A percentile compares a stretch with the other conserved stretches of the same genome.
phyloP scores from a whole-genome alignment of 2,329 filamentous ascomycete genomes.

The Arthrinium phaeospermum region DNA sequence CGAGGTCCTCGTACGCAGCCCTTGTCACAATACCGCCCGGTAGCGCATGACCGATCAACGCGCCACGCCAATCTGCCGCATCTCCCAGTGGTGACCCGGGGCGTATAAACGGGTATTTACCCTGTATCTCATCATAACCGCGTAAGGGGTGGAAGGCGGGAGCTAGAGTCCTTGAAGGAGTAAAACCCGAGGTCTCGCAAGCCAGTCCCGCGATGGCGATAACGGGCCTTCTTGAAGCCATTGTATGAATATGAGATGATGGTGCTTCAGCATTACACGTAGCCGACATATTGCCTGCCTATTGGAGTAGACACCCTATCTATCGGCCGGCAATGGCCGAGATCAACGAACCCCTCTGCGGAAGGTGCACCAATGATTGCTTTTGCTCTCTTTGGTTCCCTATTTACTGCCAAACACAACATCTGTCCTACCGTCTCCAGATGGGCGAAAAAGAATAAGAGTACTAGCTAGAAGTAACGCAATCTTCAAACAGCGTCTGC shows the following conservation, averaged over 20 bases:
- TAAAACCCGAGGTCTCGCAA: constrained; percentile 60
- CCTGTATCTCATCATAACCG: constrained; percentile 47
- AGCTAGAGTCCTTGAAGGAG: constrained; percentile 53
- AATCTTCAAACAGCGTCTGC: background rate
- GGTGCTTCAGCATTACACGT: background rate
- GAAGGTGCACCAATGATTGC: background rate
- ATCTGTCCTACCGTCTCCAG: too few species aligned
- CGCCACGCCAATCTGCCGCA: constrained; percentile 54
- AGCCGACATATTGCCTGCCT: background rate
- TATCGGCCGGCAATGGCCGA: background rate
- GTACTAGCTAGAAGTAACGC: too few species aligned
- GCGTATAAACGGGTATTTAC: constrained; percentile 52
- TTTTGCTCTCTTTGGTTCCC: background rate
- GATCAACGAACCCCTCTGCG: background rate
- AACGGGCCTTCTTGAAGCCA: constrained; percentile 38
- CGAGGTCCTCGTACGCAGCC: constrained; percentile 52
- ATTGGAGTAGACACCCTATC: background rate
- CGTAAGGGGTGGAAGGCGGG: constrained; percentile 55
- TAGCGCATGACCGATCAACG: constrained; percentile 56
- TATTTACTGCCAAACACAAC: too few species aligned
- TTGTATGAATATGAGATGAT: background rate
- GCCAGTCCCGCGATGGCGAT: constrained; percentile 59
- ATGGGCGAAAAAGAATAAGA: too few species aligned
- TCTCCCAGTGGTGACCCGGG: constrained; percentile 46
- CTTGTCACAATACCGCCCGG: constrained; percentile 54